Conservation (phyloP, 768 basidiomycete genomes). For the Boletus fagicola region DNA sequence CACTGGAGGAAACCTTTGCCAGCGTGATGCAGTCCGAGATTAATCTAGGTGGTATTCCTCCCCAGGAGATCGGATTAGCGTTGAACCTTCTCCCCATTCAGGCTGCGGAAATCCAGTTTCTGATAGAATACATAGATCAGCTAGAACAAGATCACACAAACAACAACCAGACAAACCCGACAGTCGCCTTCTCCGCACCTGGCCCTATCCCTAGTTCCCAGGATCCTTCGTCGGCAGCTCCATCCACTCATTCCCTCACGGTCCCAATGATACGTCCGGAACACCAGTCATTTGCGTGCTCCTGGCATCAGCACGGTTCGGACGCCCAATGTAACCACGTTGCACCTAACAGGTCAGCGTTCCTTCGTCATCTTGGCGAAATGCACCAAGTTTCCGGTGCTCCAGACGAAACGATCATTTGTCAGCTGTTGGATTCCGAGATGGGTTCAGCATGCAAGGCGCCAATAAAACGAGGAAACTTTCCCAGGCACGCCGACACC, state of each 20-base stretch:
- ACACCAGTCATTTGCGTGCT: conserved; percentile 6
- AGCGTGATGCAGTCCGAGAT: neutral
- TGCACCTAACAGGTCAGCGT: neutral
- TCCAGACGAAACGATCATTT: neutral
- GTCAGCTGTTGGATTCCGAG: conserved; percentile 10
- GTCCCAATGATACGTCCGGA: neutral
- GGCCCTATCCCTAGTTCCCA: neutral
- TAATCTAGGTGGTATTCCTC: neutral
- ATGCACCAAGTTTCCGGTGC: conserved; percentile 16
- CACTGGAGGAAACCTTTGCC: neutral
- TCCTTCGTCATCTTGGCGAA: conserved; percentile 19
- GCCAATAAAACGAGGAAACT: conserved; percentile 7
- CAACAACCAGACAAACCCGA: neutral
- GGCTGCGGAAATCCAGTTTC: neutral
- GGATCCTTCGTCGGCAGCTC: neutral
- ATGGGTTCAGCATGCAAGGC: conserved; percentile 1
- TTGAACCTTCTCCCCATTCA: neutral
- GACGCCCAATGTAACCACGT: neutral
- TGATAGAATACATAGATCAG: neutral
- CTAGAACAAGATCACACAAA: neutral
- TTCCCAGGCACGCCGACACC: conserved; percentile 19
- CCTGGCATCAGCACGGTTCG: conserved; percentile 10
- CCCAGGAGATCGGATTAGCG: neutral
- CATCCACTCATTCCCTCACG: neutral
- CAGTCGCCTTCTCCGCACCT: neutral